Conservation (phyloP, 768 basidiomycete species). For the Boletus patriciae region DNA sequence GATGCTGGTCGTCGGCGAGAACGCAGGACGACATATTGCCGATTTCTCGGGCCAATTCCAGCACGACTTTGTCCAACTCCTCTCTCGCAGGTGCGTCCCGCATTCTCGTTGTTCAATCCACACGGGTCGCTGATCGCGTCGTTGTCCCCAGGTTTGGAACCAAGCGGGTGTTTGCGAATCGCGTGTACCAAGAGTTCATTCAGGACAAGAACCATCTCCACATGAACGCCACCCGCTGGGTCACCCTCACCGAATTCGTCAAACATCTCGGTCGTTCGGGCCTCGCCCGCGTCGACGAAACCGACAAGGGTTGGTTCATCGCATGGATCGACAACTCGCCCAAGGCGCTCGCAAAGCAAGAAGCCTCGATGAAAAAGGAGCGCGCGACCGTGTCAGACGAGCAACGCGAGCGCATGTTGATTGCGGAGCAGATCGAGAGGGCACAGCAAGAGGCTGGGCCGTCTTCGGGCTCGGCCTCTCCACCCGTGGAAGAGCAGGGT, state of each 20-base stretch:
- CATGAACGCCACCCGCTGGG: conserved; percentile 99
- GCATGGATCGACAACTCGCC: conserved; percentile 98
- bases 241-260: conserved; percentile 93
- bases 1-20: conserved; percentile 96
- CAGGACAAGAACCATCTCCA: conserved; percentile 91
- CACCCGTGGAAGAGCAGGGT: conserved; percentile 50
- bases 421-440: conserved; percentile 92
- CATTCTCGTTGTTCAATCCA: background rate
- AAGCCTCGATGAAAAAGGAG: conserved; percentile 89
- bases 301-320: conserved; percentile 97
- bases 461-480: conserved; percentile 32
- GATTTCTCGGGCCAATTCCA: conserved; percentile 90
- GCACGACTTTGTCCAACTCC: conserved; percentile 84
- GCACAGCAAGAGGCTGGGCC: conserved; percentile 54
- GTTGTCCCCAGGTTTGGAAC: conserved; percentile 70
- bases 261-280: conserved; percentile 87
- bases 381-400: conserved; percentile 90
- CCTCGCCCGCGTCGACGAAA: conserved; percentile 92
- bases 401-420: conserved; percentile 84
- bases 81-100: conserved; percentile 74
- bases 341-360: conserved; percentile 87
- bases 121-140: background rate
- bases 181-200: conserved; percentile 98
- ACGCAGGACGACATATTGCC: conserved; percentile 88
- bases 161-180: conserved; percentile 91